phyloP scores from a whole-genome alignment of 2,329 filamentous ascomycete genomes.

The Paracoccidioides brasiliensis region DNA sequence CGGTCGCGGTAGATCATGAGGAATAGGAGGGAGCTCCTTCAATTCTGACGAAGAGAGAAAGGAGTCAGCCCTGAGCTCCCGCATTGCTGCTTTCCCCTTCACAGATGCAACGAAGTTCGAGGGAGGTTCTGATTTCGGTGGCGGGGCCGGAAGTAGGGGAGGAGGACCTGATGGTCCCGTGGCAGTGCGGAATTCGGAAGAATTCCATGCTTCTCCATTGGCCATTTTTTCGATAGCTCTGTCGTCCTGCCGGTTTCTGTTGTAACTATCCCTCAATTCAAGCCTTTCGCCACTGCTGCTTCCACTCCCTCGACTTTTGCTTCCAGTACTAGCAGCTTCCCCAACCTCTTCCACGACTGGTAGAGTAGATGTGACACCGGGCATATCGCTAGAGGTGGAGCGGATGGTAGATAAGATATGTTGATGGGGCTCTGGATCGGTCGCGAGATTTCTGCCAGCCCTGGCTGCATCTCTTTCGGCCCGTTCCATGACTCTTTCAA shows the following conservation, averaged over 20 bases:
- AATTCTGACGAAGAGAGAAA: background rate
- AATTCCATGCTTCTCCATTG: slow-evolving; percentile 4
- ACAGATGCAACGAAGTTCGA: slow-evolving; percentile 2
- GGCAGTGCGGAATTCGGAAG: slow-evolving; percentile 7
- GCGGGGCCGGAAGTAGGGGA: slow-evolving; percentile 8
- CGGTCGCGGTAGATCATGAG: slow-evolving; percentile 1
- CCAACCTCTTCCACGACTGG: slow-evolving; percentile 86
- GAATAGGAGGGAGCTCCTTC: slow-evolving; percentile 3
- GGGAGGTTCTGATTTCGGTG: slow-evolving; percentile 6
- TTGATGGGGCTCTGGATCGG: slow-evolving; percentile 47
- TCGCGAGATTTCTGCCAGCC: slow-evolving; percentile 22
- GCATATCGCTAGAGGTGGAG: slow-evolving; percentile 45
- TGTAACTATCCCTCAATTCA: background rate
- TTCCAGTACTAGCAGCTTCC: slow-evolving; percentile 48
- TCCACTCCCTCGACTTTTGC: slow-evolving; percentile 4
- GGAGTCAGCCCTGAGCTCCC: background rate
- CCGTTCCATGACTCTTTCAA: slow-evolving; percentile 42
- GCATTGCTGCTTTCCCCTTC: background rate
- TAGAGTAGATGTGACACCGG: slow-evolving; percentile 45
- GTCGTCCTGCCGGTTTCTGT: background rate
- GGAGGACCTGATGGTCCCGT: slow-evolving; percentile 7
- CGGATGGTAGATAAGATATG: slow-evolving; percentile 46
- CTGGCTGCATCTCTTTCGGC: slow-evolving; percentile 46
- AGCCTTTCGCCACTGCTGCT: slow-evolving; percentile 1
- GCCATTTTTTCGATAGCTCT: background rate